Percentiles rank a stretch among this genome's conserved stretches.
Conservation (phyloP, 129 eudicot species). For the Chrysanthemum seticuspe region DNA sequence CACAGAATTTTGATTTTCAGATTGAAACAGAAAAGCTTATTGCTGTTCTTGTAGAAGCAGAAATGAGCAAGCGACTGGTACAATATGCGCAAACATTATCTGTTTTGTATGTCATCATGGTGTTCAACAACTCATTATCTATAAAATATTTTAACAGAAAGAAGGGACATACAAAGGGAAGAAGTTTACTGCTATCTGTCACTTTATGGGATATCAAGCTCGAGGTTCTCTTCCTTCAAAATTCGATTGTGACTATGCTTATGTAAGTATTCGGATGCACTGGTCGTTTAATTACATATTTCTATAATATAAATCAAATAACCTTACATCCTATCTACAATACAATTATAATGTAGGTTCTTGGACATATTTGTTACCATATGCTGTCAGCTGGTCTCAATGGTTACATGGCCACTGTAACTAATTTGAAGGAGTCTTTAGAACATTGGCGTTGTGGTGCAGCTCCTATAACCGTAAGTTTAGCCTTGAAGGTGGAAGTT, state of each 20-base stretch:
- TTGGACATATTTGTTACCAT: conserved; percentile 94
- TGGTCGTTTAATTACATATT: not conserved
- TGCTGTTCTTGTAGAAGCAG: conserved; percentile 94
- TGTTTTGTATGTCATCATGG: not conserved
- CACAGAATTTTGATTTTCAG: conserved; percentile 38
- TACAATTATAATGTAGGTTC: conserved; percentile 55
- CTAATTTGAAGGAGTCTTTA: conserved; percentile 78
- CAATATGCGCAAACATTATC: conserved; percentile 19
- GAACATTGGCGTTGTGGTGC: conserved; percentile 96
- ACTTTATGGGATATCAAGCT: conserved; percentile 98
- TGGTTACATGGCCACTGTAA: conserved; percentile 95
- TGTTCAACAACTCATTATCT: conserved; percentile 2
- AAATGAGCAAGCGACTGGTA: conserved; percentile 91
- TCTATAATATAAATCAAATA: not conserved
- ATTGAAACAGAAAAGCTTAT: conserved; percentile 97
- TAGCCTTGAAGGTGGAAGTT: not conserved
- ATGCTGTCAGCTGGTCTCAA: conserved; percentile 94
- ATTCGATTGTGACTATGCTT: conserved; percentile 94
- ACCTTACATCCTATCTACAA: conserved; percentile 1
- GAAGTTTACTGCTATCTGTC: conserved; percentile 96
- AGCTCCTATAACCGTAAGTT: conserved; percentile 89
- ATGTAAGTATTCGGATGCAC: conserved; percentile 44
- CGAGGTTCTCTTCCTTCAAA: conserved; percentile 96
- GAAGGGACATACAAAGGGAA: conserved; percentile 98
- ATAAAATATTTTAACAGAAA: conserved; percentile 55